Percentiles rank a stretch among this genome's conserved stretches.
phyloP scores from a whole-genome alignment of 2,329 filamentous ascomycete species.

The Fusarium gaditjirri region DNA sequence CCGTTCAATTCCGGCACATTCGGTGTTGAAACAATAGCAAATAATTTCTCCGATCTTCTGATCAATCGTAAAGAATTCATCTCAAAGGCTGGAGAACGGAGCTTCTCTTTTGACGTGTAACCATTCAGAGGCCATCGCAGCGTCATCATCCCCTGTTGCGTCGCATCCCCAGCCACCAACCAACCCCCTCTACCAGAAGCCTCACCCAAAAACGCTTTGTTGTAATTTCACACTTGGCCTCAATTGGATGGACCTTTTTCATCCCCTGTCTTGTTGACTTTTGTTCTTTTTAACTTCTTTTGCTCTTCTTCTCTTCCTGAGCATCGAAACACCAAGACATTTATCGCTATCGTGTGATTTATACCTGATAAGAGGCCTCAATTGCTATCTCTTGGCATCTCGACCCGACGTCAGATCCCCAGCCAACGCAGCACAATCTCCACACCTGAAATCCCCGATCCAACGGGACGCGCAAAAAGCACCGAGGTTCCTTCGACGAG shows the following conservation, averaged over 20 bases:
- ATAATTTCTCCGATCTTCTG: conserved; percentile 4
- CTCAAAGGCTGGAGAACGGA: conserved; percentile 17
- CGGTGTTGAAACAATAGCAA: neutral
- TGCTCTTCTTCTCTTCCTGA: neutral
- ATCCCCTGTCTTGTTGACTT: conserved; percentile 13
- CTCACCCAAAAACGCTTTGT: conserved; percentile 21
- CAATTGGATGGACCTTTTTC: conserved; percentile 15
- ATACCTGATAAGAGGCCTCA: conserved; percentile 11
- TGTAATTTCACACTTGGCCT: conserved; percentile 16
- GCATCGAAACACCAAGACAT: neutral
- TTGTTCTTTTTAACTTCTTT: conserved; percentile 4
- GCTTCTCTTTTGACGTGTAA: conserved; percentile 21
- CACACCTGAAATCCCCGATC: conserved; percentile 17
- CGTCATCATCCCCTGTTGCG: conserved; percentile 21
- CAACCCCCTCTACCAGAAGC: conserved; percentile 33
- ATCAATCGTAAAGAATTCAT: conserved; percentile 8
- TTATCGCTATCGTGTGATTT: neutral
- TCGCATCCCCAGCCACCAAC: conserved; percentile 34
- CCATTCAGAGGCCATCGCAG: conserved; percentile 29
- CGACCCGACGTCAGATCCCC: conserved; percentile 24
- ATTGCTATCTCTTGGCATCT: conserved; percentile 5
- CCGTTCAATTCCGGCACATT: neutral
- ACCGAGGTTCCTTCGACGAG: neutral
- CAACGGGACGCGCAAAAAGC: conserved; percentile 11
- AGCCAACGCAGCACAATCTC: conserved; percentile 27